Conservation (phyloP, 2,329 filamentous ascomycete genomes). For the Botryotinia convoluta region DNA sequence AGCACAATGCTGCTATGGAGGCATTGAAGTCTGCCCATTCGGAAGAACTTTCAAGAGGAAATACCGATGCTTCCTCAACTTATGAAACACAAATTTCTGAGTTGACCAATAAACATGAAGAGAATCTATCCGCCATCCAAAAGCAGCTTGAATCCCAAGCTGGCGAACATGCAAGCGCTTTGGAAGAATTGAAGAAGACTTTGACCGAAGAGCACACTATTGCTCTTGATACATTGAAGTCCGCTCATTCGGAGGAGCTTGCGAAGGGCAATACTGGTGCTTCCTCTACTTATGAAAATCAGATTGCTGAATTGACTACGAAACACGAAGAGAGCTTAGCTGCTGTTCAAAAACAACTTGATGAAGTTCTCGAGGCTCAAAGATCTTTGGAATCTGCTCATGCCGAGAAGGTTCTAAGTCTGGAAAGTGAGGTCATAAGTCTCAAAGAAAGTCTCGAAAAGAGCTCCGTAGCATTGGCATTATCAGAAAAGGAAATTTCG, state of each 20-base stretch:
- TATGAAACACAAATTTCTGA: conserved; percentile 52
- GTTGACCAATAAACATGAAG: conserved; percentile 51
- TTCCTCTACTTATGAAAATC: conserved; percentile 47
- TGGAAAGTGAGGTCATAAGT: conserved; percentile 45
- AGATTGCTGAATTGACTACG: conserved; percentile 50
- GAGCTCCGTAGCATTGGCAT: conserved; percentile 25
- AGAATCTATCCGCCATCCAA: conserved; percentile 50
- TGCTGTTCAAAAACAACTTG: conserved; percentile 55
- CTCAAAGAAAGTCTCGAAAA: conserved; percentile 49
- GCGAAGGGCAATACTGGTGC: conserved; percentile 47
- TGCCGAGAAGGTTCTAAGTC: conserved; percentile 46
- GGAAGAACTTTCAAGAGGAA: conserved; percentile 47
- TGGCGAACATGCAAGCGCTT: conserved; percentile 29
- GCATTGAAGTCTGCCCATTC: conserved; percentile 53
- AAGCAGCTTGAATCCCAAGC: conserved; percentile 47
- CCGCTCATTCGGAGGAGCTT: conserved; percentile 51
- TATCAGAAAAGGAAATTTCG: conserved; percentile 43
- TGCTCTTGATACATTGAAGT: conserved; percentile 50
- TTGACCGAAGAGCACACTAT: conserved; percentile 51
- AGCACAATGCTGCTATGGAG: conserved; percentile 51
- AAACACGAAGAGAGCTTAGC: conserved; percentile 49
- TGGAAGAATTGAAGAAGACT: conserved; percentile 50
- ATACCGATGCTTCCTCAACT: conserved; percentile 43
- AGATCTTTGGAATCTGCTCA: conserved; percentile 46
- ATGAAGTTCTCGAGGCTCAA: conserved; percentile 50